Percentiles rank a stretch among this genome's conserved stretches.
Conservation (phyloP, 495 filamentous ascomycete species). For the Tetracladium marchalianum region DNA sequence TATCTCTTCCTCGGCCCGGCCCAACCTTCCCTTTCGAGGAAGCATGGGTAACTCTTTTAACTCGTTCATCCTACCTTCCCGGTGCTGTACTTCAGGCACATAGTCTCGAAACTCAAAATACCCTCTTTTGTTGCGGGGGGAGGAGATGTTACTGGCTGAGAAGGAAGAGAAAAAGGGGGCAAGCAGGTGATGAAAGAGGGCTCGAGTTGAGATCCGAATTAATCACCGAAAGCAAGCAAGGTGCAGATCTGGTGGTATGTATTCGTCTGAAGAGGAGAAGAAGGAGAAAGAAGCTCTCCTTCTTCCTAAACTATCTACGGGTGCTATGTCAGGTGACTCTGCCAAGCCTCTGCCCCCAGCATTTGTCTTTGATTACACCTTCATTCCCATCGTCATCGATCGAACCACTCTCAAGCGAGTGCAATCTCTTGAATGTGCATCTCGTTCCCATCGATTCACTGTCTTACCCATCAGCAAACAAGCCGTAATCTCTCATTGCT, state of each 20-base stretch:
- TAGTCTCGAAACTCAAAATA: conserved; percentile 34
- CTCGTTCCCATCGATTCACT: conserved; percentile 27
- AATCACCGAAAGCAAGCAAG: too few relatives aligned
- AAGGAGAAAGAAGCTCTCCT: too few relatives aligned
- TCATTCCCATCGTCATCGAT: conserved; percentile 21
- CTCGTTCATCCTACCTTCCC: conserved; percentile 37
- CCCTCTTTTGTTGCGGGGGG: conserved; percentile 38
- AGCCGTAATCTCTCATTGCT: conserved; percentile 24
- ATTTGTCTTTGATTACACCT: conserved; percentile 33
- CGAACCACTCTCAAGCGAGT: conserved; percentile 26
- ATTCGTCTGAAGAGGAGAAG: too few relatives aligned
- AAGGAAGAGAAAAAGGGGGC: too few relatives aligned
- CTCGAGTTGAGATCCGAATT: too few relatives aligned
- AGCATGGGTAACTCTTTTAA: conserved; percentile 39
- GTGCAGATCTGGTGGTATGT: too few relatives aligned
- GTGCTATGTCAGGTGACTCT: too few relatives aligned
- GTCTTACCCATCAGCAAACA: conserved; percentile 14
- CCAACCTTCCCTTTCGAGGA: background rate
- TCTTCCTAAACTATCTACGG: too few relatives aligned
- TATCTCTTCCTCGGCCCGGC: too few relatives aligned
- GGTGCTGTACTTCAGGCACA: conserved; percentile 39
- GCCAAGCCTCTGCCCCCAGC: too few relatives aligned
- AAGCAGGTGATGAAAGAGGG: too few relatives aligned
- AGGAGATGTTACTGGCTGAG: too few relatives aligned
- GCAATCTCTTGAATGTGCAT: conserved; percentile 23